These are phyloP conservation scores for Apiospora malaysiana DNA, from an alignment of 2,329 filamentous ascomycete species.

Conservation along the genomic window DNA sequence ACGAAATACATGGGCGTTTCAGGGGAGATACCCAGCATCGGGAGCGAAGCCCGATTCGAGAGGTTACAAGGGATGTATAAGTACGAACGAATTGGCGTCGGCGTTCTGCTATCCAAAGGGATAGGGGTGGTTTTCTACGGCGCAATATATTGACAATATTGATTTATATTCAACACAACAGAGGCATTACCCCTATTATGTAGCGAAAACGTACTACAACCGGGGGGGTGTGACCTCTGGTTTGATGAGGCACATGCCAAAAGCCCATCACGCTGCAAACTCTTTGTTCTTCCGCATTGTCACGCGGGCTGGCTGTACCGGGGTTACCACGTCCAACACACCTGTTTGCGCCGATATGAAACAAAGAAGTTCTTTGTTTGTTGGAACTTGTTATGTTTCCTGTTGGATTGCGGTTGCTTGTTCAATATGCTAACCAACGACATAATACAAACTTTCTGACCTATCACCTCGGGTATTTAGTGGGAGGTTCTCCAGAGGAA, in stretches of 20 bases:
- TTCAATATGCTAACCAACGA: not conserved
- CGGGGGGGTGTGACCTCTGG: not conserved
- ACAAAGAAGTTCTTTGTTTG: not conserved
- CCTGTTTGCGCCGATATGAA: not conserved
- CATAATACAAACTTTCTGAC: not conserved
- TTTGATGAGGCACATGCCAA: not conserved
- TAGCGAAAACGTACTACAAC: not conserved
- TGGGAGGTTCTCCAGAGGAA: not conserved
- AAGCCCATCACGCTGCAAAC: not conserved
- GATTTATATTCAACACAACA: not conserved
- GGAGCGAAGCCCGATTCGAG: not conserved
- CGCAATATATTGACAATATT: not conserved
- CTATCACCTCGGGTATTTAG: not conserved
- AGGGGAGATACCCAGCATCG: not conserved
- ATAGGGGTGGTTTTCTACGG: not conserved
- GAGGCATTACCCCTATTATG: no score
- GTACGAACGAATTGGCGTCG: not conserved
- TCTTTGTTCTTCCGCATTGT: not conserved
- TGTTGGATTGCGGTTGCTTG: not conserved
- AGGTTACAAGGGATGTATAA: not conserved
- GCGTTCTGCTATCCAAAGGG: not conserved
- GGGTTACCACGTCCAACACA: not conserved
- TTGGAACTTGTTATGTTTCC: not conserved
- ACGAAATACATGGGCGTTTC: not conserved
- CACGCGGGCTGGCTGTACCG: not conserved